Base-by-base conservation (phyloP, 2,329 filamentous ascomycete species). In the Capronia epimyces region DNA sequence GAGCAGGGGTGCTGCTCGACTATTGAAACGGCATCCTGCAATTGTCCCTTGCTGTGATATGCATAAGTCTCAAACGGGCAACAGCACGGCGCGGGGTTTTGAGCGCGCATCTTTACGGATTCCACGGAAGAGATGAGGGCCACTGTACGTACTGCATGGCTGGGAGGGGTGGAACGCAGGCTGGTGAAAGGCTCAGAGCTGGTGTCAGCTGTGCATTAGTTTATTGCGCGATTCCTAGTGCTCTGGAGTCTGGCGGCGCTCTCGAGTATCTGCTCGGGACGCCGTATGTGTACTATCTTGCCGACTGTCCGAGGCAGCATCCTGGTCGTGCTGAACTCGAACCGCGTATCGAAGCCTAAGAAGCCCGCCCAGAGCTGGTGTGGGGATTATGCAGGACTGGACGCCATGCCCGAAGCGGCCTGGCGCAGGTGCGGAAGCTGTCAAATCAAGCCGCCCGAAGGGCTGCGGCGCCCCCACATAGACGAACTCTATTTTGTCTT, bases 141-240 rank as follows among this genome's bases (percentile, higher is more conserved):
- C 34, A 7, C 6, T 37, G 34, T 37, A 37, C 34, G 34, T 37
- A 15, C 18, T 37, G 15, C 5, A 18, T n/a, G 34, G 16, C 24
- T 9, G 13, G 22, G 16, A 29, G 21, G 13, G 21, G 22, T 18
- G 34, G 34, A 20, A 5, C 13, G 34, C 15, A 7, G 20, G 16
- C n/a, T 18, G 34, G 27, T 20, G 5, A 37, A 12, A 43, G 22
- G 41, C 40, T 29, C 22, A 29, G 29, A 18, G 8, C 16, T 8
- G 34, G 15, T 37, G 34, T 37, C 34, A 37, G 34, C 20, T 41
- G 34, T 47, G 45, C 36, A 47, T 47, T 41, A 47, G 45, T 9
- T 36, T 20, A 41, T 47, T 47, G 36, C 34, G 45, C 45, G 45
- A 47, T 47, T 12, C 34, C 16, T 37, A 37, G 16, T n/a, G n/a